phyloP scores from a whole-genome alignment of 2,329 filamentous ascomycete genomes.

The Aureobasidium uvarum region DNA sequence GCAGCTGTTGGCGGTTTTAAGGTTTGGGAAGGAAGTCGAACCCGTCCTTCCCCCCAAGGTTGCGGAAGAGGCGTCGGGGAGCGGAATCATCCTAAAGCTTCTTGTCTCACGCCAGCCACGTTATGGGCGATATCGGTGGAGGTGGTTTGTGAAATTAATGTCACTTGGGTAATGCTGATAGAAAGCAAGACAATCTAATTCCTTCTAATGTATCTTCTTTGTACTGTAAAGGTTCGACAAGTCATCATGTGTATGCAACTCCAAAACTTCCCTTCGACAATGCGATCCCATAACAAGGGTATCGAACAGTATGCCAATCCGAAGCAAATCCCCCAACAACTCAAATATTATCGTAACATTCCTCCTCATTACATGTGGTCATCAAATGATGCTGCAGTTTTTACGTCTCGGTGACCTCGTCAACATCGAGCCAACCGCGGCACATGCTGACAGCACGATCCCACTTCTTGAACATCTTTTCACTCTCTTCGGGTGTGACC shows the following conservation, averaged over 20 bases:
- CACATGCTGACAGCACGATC: slow-evolving; percentile 33
- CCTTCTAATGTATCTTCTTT: slow-evolving; percentile 13
- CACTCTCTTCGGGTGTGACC: slow-evolving; percentile 30
- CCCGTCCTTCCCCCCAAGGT: not conserved
- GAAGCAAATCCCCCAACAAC: not conserved
- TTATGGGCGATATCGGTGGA: slow-evolving; percentile 6
- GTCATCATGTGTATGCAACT: slow-evolving; percentile 16
- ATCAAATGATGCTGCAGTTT: not conserved
- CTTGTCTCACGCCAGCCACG: not conserved
- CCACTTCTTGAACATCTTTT: slow-evolving; percentile 35
- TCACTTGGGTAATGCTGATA: not conserved
- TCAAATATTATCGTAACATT: slow-evolving; percentile 16
- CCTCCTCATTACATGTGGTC: slow-evolving; percentile 13
- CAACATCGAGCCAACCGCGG: slow-evolving; percentile 32
- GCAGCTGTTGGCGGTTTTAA: slow-evolving; percentile 18
- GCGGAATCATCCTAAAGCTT: slow-evolving; percentile 8
- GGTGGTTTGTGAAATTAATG: not conserved
- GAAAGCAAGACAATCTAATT: slow-evolving; percentile 7
- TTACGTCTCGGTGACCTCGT: slow-evolving; percentile 28
- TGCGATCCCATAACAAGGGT: slow-evolving; percentile 20
- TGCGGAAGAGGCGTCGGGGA: slow-evolving; percentile 17
- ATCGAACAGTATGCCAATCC: slow-evolving; percentile 24
- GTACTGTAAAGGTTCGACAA: slow-evolving; percentile 10
- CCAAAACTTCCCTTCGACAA: slow-evolving; percentile 15
- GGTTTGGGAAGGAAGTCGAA: not conserved